These are phyloP conservation scores for Ganoderma leucocontextum DNA, from an alignment of 1,284 basidiomycete genomes.

Conservation along the genomic window DNA sequence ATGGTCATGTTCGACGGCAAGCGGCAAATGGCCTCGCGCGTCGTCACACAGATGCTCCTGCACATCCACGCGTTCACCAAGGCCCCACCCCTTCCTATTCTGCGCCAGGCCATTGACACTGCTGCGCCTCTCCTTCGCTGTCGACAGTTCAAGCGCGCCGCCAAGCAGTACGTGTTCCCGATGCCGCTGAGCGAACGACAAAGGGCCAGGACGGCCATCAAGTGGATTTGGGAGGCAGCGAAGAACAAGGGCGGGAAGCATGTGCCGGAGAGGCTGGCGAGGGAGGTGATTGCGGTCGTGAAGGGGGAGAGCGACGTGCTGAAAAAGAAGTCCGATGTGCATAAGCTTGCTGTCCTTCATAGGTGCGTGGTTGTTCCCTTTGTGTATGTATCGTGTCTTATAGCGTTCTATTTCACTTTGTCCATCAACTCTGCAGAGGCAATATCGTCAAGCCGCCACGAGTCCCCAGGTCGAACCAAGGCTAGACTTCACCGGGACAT, in stretches of 20 bases:
- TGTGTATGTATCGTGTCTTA: not conserved
- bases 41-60: conserved; percentile 68
- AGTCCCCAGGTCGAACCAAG: conserved; percentile 1
- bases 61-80: conserved; percentile 80
- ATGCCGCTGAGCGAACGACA: conserved; percentile 82
- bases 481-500: not conserved
- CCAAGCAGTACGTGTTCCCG: conserved; percentile 73
- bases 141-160: conserved; percentile 59
- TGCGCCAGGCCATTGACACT: conserved; percentile 72
- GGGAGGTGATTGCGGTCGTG: conserved; percentile 76
- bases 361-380: not conserved
- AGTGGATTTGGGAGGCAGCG: conserved; percentile 71
- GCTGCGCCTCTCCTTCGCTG: conserved; percentile 74
- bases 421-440: not conserved
- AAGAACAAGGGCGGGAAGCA: conserved; percentile 60
- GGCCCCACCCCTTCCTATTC: conserved; percentile 77
- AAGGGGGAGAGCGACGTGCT: conserved; percentile 46
- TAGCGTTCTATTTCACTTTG: not conserved
- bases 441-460: not conserved
- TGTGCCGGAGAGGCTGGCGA: conserved; percentile 74
- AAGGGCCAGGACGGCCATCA: conserved; percentile 69
- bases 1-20: conserved; percentile 74
- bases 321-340: conserved; percentile 39
- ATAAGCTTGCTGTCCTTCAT: conserved; percentile 2
- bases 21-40: conserved; percentile 68